Conservation (phyloP, 768 basidiomycete species). For the Sporobolomyces roseus region DNA sequence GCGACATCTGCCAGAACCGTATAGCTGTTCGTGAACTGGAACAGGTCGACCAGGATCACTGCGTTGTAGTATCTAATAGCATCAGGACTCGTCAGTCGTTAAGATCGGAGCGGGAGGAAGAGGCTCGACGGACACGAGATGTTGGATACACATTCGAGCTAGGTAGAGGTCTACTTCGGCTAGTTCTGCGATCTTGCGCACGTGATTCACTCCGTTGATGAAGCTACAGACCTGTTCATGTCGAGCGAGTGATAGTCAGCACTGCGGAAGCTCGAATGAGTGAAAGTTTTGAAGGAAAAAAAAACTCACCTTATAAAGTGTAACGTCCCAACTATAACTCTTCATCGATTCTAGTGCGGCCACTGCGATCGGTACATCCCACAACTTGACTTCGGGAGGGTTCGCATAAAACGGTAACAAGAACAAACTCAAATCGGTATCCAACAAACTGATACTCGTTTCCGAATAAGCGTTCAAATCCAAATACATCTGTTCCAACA, state of each 20-base stretch:
- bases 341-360: constrained; percentile 74
- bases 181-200: constrained; percentile 81
- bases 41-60: constrained; percentile 93
- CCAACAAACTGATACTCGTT: constrained; percentile 81
- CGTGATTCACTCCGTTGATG: constrained; percentile 88
- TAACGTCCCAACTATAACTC: constrained; percentile 94
- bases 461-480: constrained; percentile 97
- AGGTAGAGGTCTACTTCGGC: constrained; percentile 81
- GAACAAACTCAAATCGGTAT: constrained; percentile 89
- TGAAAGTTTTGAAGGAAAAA: too few relatives aligned
- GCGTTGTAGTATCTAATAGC: constrained; percentile 83
- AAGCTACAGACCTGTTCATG: constrained; percentile 57
- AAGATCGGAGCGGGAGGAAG: not conserved
- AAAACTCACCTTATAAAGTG: constrained; percentile 77
- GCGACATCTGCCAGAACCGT: constrained; percentile 79
- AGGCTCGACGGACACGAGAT: constrained; percentile 67
- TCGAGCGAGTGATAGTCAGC: not conserved
- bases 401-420: constrained; percentile 97
- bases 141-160: constrained; percentile 80
- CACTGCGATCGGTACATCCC: constrained; percentile 90
- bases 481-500: constrained; percentile 93
- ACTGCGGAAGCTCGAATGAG: too few relatives aligned
- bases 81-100: not conserved
- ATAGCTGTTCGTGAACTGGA: constrained; percentile 97
- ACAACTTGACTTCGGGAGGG: constrained; percentile 80